Conservation (phyloP, 129 eudicot genomes). For the Escallonia herrerae region DNA sequence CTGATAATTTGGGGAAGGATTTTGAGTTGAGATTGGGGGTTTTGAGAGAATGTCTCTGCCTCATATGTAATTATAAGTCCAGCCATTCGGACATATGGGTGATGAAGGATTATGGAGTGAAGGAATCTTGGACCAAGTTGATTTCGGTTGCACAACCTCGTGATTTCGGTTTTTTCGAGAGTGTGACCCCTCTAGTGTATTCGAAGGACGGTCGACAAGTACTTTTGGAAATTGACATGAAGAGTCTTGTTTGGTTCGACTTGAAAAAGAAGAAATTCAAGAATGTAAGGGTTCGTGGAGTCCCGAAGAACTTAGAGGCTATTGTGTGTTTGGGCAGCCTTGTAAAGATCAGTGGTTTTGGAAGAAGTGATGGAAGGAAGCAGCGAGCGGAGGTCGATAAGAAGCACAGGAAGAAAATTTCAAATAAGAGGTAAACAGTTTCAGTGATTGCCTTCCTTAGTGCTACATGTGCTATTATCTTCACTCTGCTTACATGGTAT, state of each 20-base stretch:
- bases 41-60: too few relatives aligned
- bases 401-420: not conserved
- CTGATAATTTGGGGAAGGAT: too few relatives aligned
- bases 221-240: not conserved
- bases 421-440: not conserved
- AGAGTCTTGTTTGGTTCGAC: not conserved
- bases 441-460: too few relatives aligned
- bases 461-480: too few relatives aligned
- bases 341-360: not conserved
- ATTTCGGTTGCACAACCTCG: too few relatives aligned
- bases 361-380: not conserved
- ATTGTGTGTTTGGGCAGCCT: not conserved
- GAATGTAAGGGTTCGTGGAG: not conserved
- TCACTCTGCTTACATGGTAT: too few relatives aligned
- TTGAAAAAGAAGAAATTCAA: not conserved
- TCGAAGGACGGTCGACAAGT: too few relatives aligned
- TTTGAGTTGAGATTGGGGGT: too few relatives aligned
- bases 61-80: too few relatives aligned
- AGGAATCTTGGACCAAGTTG: constrained; percentile 9
- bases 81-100: too few relatives aligned
- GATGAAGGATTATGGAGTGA: not conserved
- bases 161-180: too few relatives aligned
- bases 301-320: not conserved
- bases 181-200: too few relatives aligned
- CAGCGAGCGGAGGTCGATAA: not conserved